These are phyloP conservation scores for Alternaria triticimaculans DNA, from an alignment of 2,329 filamentous ascomycete genomes.

Conservation along the genomic window DNA sequence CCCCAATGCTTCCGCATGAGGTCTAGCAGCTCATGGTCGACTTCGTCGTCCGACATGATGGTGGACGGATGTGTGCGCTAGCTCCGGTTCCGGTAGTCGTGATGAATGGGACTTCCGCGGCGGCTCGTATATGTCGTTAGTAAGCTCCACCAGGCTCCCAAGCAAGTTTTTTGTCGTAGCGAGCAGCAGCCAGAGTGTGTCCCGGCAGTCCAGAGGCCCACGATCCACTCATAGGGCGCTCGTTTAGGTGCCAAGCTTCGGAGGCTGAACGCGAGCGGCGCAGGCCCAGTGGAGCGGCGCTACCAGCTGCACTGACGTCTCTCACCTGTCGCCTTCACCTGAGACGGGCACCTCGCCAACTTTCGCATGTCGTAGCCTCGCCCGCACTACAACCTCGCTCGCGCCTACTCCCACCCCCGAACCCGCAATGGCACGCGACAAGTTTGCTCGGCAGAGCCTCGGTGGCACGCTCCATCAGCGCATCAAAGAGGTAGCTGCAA, in stretches of 20 bases:
- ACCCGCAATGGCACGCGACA: constrained; percentile 56
- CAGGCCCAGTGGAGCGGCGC: constrained; percentile 22
- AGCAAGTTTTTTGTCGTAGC: background rate
- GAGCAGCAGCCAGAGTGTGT: constrained; percentile 3
- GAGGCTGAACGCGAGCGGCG: constrained; percentile 29
- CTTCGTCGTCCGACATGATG: constrained; percentile 88
- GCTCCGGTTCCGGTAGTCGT: constrained; percentile 1
- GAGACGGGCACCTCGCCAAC: constrained; percentile 11
- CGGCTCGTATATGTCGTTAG: background rate
- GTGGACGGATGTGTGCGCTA: background rate
- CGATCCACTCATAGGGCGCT: constrained; percentile 24
- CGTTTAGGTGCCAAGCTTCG: constrained; percentile 31
- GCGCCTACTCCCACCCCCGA: constrained; percentile 6
- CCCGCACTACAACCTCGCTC: constrained; percentile 12
- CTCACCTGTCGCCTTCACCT: constrained; percentile 25
- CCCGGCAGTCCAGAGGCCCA: constrained; percentile 2
- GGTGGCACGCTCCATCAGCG: constrained; percentile 63
- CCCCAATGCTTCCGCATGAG: constrained; percentile 82
- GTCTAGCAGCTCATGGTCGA: constrained; percentile 84
- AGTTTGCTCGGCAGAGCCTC: constrained; percentile 66
- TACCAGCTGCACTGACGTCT: constrained; percentile 33
- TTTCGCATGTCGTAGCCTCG: constrained; percentile 27
- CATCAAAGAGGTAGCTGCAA: constrained; percentile 68
- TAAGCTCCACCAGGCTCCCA: background rate
- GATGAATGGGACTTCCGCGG: constrained; percentile 2